Evolutionary conservation across 805 yeast species (phyloP), one percentile per base, ranked within the genome.

Genomic region (Hanseniaspora lachancei): DNA sequence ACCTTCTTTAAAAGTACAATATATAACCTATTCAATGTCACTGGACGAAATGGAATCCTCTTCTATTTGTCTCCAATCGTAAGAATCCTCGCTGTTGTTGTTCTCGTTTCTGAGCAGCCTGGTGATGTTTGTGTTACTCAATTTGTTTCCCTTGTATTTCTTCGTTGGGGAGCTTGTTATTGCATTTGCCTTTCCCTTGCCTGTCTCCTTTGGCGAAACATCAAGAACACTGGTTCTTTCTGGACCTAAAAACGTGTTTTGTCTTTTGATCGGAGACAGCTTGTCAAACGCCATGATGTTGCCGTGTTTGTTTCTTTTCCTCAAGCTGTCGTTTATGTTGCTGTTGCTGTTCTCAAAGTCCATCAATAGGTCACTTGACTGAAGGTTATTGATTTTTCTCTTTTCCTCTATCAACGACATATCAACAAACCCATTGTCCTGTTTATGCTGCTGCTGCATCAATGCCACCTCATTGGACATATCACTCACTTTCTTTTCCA

Each of bases 381-480:
- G 54, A 1, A 51, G 43, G 13, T 51, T 51, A 32, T 51, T 51
- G 20, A 51, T 51, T 20, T 51, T 51, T 51, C 55, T 51, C 38
- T 51, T 51, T 23, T 51, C 55, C 23, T 51, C 43, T 2, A 51
- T 43, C 27, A 51, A 20, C 2, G 55, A 51, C 36, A 51, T 16
- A 16, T 51, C 55, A 24, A 51, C 40, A 44, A 43, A 51, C 16
- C 39, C 46, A 13, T 43, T 36, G 16, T 23, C 21, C 9, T 34
- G 24, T 13, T 51, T 24, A 20, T 51, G 44, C 20, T 51, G 55
- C 18, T 46, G 49, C 20, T 51, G 46, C 18, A 51, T 34, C 8
- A 51, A 16, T 8, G 27, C n/a, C 29, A 51, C 8, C 16, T 51
- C 55, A 29, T 51, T 51, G 5, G 47, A 43, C 43, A 51, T 16